Conservation (phyloP, 148 eudicot genomes). For the Gaultheria prostrata region DNA sequence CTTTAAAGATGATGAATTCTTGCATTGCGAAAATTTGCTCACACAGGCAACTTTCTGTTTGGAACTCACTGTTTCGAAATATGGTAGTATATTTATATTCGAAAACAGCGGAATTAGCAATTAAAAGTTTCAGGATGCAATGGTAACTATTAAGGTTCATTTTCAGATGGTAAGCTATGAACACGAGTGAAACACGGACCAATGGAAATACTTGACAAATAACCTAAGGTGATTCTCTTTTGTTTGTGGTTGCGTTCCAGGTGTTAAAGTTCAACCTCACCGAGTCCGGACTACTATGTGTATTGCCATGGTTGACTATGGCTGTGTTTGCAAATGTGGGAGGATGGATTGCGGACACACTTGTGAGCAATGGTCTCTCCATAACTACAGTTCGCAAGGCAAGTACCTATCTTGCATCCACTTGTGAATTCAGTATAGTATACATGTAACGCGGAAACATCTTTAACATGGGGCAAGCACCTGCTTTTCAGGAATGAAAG, state of each 20-base stretch:
- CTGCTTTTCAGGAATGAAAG: constrained; percentile 7
- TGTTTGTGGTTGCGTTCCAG: constrained; percentile 36
- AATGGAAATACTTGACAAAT: constrained; percentile 13
- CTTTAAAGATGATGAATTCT: not conserved
- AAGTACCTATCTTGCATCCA: constrained; percentile 15
- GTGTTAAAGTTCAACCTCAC: constrained; percentile 94
- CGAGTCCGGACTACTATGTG: constrained; percentile 86
- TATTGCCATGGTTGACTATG: constrained; percentile 98
- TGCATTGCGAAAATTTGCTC: not conserved
- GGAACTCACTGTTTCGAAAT: not conserved
- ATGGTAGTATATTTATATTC: too few species aligned
- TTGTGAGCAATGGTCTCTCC: constrained; percentile 77
- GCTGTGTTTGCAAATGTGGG: constrained; percentile 94
- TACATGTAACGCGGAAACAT: not conserved
- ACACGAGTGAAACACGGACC: not conserved
- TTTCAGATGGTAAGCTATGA: not conserved
- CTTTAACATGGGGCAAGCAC: not conserved
- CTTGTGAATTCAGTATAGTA: not conserved
- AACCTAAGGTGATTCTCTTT: constrained; percentile 11
- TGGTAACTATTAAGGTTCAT: not conserved
- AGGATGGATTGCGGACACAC: constrained; percentile 98
- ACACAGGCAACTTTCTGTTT: not conserved
- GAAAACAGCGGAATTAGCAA: not conserved
- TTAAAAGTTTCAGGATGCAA: not conserved
- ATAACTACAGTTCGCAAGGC: constrained; percentile 94